Base-by-base conservation (phyloP, 2,329 filamentous ascomycete species). In the Lachnellula arida region DNA sequence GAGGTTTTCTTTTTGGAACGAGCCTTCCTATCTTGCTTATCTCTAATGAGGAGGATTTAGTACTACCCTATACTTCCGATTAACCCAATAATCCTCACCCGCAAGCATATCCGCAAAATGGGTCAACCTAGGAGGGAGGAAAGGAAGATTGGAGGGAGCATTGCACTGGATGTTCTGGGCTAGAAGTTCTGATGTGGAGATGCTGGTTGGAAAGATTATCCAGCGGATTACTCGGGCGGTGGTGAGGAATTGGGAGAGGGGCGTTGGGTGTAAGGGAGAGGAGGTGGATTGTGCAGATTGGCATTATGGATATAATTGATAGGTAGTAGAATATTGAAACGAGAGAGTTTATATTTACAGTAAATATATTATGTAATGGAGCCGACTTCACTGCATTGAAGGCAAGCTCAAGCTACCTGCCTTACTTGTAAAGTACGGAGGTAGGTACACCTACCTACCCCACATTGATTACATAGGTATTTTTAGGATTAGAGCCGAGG, bases 91-190 rank as follows among this genome's bases (percentile, higher is more conserved):
- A 63, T 84, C 81, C 62, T 76, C 73, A 44, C 77, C 77, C 1
- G 73, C 75, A 44, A 83, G 65, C 81, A 85, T 86, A 65, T 84
- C 81, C 44, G 78, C 78, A 64, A 86, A 86, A 68, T 86, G 82
- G 58, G 68, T 60, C 37, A 86, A 78, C 50, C 76, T 82, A 3
- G 84, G 82, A 32, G 28, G 28, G 3, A 32, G 28, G 28, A 32
- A 32, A 32, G 8, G 28, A 32, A 32, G 28, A 8, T 2, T 6
- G n/a, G 4, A 51, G 14, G 37, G 37, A n/a, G 48, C 3, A 17
- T 17, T 23, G n/a, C 34, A 52, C 50, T 60, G 60, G 49, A 63
- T 61, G 52, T 69, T 64, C 34, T 68, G 65, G 14, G 72, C 68
- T 14, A 78, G 71, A 15, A 80, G 70, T 5, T 70, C 65, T 7